Percentiles rank a stretch among this genome's conserved stretches.
Evolutionary conservation across 176 grass and related monocot genomes (phyloP).

Genomic region (Echinochloa phyllopogon): DNA sequence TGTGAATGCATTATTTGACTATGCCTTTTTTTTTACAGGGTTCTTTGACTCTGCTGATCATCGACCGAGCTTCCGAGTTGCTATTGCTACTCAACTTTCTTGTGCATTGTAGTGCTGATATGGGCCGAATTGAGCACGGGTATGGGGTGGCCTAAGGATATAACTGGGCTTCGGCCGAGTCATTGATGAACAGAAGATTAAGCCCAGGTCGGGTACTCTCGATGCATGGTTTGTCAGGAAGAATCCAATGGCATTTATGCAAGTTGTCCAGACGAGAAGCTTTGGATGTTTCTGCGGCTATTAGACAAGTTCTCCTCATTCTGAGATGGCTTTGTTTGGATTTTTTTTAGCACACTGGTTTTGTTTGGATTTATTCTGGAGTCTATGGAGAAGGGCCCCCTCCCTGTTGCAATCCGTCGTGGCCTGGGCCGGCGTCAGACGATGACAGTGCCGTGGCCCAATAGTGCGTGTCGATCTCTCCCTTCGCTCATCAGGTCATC

Average conservation of each 20-base stretch:
- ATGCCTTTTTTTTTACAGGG: neutral
- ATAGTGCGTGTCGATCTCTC: neutral
- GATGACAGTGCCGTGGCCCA: neutral
- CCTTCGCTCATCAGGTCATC: neutral
- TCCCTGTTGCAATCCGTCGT: neutral
- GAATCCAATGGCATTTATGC: neutral
- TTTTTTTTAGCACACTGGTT: too few species aligned
- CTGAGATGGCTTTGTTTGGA: neutral
- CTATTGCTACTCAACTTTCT: neutral
- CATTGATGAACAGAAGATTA: neutral
- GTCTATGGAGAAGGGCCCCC: neutral
- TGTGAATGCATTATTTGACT: conserved; percentile 37
- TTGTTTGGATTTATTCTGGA: neutral
- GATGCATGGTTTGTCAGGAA: neutral
- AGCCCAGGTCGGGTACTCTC: neutral
- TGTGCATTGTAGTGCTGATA: neutral
- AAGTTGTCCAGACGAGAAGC: neutral
- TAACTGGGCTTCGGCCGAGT: too few species aligned
- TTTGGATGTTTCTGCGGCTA: neutral
- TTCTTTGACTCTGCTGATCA: conserved; percentile 30
- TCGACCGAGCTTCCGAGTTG: neutral
- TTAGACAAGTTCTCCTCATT: too few species aligned
- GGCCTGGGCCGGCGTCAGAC: neutral
- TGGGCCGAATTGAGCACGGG: neutral
- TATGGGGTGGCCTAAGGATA: neutral